phyloP scores from a whole-genome alignment of 208 protist species.

The Acanthamoeba royreba region DNA sequence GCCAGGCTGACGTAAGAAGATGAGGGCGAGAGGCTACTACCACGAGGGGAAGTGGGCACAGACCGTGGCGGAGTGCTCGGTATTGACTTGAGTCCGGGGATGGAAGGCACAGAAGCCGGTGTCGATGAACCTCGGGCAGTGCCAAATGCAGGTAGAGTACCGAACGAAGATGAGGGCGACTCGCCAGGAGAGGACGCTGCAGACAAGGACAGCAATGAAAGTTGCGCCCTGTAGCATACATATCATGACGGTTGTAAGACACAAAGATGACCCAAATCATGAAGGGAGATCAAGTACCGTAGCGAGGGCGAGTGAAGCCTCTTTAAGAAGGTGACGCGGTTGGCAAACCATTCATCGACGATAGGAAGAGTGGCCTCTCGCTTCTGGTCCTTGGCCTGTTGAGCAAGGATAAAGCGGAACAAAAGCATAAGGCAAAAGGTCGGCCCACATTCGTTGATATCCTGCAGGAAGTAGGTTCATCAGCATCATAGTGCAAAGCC shows the following conservation, averaged over 20 bases:
- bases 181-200: neutral
- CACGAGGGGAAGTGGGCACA: neutral
- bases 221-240: neutral
- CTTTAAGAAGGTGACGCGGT: neutral
- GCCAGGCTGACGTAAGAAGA: too few species aligned
- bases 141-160: neutral
- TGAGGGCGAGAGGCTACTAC: neutral
- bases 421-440: neutral
- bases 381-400: neutral
- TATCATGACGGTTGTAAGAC: neutral
- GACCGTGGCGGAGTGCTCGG: neutral
- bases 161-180: neutral
- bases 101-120: too few species aligned
- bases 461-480: neutral
- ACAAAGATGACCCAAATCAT: neutral
- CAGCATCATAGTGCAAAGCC: neutral
- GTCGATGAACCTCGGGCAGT: too few species aligned
- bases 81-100: neutral
- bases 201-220: neutral
- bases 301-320: neutral
- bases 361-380: neutral
- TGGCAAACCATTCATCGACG: neutral
- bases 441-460: neutral
- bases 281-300: neutral
- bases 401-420: neutral